Evolutionary conservation across 345 rosid genomes (phyloP).

Genomic region (Bretschneidera sinensis): DNA sequence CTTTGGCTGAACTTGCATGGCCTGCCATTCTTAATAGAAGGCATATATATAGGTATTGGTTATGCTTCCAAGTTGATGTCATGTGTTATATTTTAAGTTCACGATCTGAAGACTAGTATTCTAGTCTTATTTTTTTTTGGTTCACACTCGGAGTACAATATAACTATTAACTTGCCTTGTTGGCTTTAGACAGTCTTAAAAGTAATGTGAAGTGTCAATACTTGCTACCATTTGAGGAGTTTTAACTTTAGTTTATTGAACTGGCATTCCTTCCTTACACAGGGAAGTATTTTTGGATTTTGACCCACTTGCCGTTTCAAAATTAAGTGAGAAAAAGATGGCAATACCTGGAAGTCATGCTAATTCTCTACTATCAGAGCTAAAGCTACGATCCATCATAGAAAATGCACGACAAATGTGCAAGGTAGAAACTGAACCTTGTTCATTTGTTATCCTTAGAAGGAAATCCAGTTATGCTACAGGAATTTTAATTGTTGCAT

Average conservation of each 20-base stretch:
- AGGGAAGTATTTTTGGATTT: constrained; percentile 79
- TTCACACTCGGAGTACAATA: no score
- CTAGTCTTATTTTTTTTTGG: no score
- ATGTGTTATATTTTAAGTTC: neutral
- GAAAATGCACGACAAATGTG: constrained; percentile 76
- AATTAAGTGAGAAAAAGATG: constrained; percentile 59
- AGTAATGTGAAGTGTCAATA: neutral
- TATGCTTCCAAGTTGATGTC: neutral
- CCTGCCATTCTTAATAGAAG: constrained; percentile 71
- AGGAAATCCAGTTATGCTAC: neutral
- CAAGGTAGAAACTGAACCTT: no score
- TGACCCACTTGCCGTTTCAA: constrained; percentile 59
- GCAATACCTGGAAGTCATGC: constrained; percentile 51
- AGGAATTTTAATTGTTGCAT: neutral
- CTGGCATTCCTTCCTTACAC: constrained; percentile 15
- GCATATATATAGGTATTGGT: constrained; percentile 56
- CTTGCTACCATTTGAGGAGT: constrained; percentile 8
- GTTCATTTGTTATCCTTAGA: neutral
- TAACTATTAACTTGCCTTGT: neutral
- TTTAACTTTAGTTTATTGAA: constrained; percentile 4
- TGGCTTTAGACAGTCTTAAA: neutral
- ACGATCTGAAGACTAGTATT: neutral
- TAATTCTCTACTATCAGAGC: constrained; percentile 60
- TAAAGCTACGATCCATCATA: constrained; percentile 61
- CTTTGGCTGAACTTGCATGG: constrained; percentile 85